phyloP scores from a whole-genome alignment of 768 basidiomycete species.

The Suillus occidentalis region DNA sequence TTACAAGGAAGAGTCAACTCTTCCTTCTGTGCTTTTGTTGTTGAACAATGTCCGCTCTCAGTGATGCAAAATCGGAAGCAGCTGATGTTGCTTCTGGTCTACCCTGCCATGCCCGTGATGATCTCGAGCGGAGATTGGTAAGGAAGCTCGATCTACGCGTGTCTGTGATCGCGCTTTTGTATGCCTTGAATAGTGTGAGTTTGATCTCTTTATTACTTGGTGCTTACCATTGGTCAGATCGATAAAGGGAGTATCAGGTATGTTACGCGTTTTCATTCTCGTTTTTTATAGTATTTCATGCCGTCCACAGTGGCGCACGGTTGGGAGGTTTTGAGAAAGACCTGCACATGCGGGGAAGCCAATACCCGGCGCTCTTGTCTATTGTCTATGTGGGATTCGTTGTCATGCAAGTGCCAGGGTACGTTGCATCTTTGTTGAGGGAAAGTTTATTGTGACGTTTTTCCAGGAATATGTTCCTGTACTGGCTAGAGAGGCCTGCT shows the following conservation, averaged over 20 bases:
- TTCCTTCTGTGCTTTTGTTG: background rate
- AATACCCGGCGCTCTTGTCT: conserved; percentile 65
- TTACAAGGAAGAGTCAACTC: background rate
- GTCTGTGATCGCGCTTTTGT: conserved; percentile 22
- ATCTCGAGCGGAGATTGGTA: background rate
- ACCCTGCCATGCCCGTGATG: background rate
- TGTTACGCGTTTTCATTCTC: conserved; percentile 14
- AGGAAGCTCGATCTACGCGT: conserved; percentile 15
- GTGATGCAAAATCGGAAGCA: background rate
- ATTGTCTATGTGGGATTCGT: conserved; percentile 68
- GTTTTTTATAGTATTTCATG: background rate
- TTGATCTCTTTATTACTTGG: background rate
- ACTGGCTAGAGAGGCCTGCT: conserved; percentile 30
- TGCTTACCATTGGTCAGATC: conserved; percentile 35
- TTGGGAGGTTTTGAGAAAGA: conserved; percentile 66
- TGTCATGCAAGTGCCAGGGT: conserved; percentile 73
- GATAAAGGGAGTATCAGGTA: conserved; percentile 66
- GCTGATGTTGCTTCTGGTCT: background rate
- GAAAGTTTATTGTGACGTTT: background rate
- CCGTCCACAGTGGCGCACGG: conserved; percentile 53
- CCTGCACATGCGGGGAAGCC: conserved; percentile 51
- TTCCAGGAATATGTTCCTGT: conserved; percentile 31
- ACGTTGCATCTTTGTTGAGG: conserved; percentile 21
- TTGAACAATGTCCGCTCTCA: background rate
- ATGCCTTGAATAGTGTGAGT: conserved; percentile 23